Evolutionary conservation across 176 grass and related monocot genomes (phyloP).

Genomic region (Triticum timopheevii): DNA sequence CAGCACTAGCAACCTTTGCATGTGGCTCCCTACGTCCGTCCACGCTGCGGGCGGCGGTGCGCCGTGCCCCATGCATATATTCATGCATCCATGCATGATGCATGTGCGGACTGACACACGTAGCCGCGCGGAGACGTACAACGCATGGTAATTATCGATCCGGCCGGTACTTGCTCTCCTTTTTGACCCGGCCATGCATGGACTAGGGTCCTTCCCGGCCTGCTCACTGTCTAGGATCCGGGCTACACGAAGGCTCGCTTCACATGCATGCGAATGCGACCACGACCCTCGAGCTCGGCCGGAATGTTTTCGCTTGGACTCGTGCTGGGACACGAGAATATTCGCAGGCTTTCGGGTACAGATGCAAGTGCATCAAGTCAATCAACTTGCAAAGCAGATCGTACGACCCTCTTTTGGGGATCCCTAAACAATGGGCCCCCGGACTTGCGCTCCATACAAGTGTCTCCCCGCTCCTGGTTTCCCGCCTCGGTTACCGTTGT

Average conservation of each 20-base stretch:
- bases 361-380: neutral
- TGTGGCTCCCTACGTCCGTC: neutral
- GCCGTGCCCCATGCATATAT: neutral
- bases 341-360: neutral
- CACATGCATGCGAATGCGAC: neutral
- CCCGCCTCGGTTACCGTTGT: neutral
- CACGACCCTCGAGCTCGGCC: neutral
- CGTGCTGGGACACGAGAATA: constrained; percentile 19
- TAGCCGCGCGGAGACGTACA: neutral
- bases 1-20: neutral
- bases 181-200: neutral
- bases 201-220: neutral
- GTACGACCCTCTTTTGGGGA: constrained; percentile 14
- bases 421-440: constrained; percentile 21
- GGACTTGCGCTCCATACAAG: neutral
- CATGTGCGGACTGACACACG: neutral
- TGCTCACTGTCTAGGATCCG: neutral
- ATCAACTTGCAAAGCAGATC: constrained; percentile 18
- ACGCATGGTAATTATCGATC: neutral
- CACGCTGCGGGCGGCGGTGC: neutral
- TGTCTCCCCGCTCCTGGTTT: constrained; percentile 13
- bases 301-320: constrained; percentile 29
- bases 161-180: neutral
- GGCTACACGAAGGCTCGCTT: neutral
- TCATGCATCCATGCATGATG: too few relatives aligned